Base-by-base conservation (phyloP, 768 basidiomycete species). In the Exidia glandulosa region DNA sequence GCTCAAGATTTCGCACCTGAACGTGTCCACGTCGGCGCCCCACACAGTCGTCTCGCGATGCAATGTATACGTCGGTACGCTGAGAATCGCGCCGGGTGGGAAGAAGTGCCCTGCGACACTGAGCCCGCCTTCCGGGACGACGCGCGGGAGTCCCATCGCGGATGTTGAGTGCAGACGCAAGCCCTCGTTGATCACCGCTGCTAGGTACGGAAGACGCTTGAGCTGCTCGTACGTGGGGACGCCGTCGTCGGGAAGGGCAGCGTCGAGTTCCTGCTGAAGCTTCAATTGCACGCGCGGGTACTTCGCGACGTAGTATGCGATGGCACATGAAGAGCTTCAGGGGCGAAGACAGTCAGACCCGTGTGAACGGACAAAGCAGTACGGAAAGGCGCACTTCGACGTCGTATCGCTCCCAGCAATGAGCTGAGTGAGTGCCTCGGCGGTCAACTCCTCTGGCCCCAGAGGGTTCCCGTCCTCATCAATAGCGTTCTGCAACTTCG, bases 361-460 rank as follows among this genome's bases (percentile, higher is more conserved):
- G 23, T 30, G 31, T 29, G 48, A n/a, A 57, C n/a, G 32, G n/a
- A 48, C 47, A n/a, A 16, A 68, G 30, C 45, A 32, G 63, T 47
- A 32, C 23, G 37, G 48, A 12, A 32, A 52, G 29, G 60, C 85
- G 62, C 64, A 90, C 89, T 95, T 96, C 52, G 92, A 93, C 0
- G 94, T 95, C 1, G 93, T 96, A 66, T 96, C 93, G 3, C 87
- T 88, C 1, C 92, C 92, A 5, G 90, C 90, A 63, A 94, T 92
- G 19, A 94, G 78, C 55, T 92, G 82, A 1, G 91, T 92, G 23
- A 90, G 72, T 50, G 88, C 87, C 74, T 96, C 94, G 0, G 92
- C 92, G 1, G 91, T 95, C 59, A 96, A 73, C 68, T 95, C 94
- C 64, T 83, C 83, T 30, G 79, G 77, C 0, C 87, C 84, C 87